A percentile compares a stretch with the other conserved stretches of the same genome.
Evolutionary conservation across 768 basidiomycete genomes (phyloP).

Genomic region (Pleurotus tuoliensis): DNA sequence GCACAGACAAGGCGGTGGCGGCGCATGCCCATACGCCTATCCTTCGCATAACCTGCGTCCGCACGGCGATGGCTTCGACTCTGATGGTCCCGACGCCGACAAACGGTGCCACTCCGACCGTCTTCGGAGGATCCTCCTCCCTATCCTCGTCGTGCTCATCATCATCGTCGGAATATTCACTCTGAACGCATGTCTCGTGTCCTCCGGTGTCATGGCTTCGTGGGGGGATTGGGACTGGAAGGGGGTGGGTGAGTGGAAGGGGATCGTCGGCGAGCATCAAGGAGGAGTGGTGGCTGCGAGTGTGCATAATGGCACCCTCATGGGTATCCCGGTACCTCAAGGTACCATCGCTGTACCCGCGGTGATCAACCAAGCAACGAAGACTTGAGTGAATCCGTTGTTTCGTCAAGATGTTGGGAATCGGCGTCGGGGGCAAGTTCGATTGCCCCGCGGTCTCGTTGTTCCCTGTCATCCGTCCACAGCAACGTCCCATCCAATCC

Average conservation of each 20-base stretch:
- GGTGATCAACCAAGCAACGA: no score
- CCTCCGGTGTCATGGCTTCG: not conserved
- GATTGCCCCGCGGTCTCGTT: no score
- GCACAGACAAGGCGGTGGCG: not conserved
- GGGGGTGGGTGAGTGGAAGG: conserved; percentile 1
- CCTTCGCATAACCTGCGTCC: not conserved
- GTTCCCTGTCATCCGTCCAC: no score
- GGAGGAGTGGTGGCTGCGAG: no score
- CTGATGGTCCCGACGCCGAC: not conserved
- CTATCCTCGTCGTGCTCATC: not conserved
- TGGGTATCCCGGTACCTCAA: no score
- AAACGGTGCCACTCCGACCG: not conserved
- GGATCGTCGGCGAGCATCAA: no score
- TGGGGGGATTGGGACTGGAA: conserved; percentile 7
- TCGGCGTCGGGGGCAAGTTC: no score
- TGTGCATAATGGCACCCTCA: no score
- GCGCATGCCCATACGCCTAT: not conserved
- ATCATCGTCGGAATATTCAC: conserved; percentile 3
- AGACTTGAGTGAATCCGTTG: no score
- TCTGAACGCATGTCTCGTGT: conserved; percentile 2
- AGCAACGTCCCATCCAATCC: no score
- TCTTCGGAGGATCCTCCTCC: not conserved
- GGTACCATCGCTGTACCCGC: no score
- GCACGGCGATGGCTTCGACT: not conserved
- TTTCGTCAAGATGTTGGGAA: no score